Conservation (phyloP, 768 basidiomycete genomes). For the Lactarius indigo region DNA sequence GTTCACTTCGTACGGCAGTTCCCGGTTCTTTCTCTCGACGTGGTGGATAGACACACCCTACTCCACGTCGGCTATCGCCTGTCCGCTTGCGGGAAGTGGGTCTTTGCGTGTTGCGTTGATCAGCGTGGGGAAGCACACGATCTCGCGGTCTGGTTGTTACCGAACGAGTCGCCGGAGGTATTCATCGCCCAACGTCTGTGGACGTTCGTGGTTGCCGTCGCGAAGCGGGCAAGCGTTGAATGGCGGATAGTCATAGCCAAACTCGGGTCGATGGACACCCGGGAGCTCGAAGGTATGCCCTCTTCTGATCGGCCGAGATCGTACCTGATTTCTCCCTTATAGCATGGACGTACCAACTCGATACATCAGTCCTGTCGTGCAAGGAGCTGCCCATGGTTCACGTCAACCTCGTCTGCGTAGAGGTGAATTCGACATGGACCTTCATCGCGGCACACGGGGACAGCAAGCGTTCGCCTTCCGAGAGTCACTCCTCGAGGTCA, state of each 20-base stretch:
- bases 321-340: slow-evolving; percentile 9
- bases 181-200: slow-evolving; percentile 61
- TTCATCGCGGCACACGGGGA: slow-evolving; percentile 40
- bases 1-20: slow-evolving; percentile 40
- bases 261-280: slow-evolving; percentile 53
- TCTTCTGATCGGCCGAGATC: neutral
- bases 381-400: slow-evolving; percentile 51
- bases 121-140: slow-evolving; percentile 76
- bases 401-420: slow-evolving; percentile 57
- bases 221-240: slow-evolving; percentile 64
- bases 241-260: slow-evolving; percentile 78
- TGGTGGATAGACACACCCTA: slow-evolving; percentile 55
- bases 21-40: slow-evolving; percentile 43
- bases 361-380: slow-evolving; percentile 37
- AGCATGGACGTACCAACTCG: slow-evolving; percentile 67
- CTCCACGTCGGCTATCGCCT: slow-evolving; percentile 75
- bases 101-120: slow-evolving; percentile 70
- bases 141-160: slow-evolving; percentile 62
- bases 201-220: slow-evolving; percentile 62
- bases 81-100: slow-evolving; percentile 70
- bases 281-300: slow-evolving; percentile 63
- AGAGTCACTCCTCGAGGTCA: slow-evolving; percentile 34
- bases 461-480: slow-evolving; percentile 28
- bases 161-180: slow-evolving; percentile 44
- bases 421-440: slow-evolving; percentile 57